Evolutionary conservation across 345 rosid genomes (phyloP), one percentile per base, ranked within the genome.

Genomic region (Trapa incisa): DNA sequence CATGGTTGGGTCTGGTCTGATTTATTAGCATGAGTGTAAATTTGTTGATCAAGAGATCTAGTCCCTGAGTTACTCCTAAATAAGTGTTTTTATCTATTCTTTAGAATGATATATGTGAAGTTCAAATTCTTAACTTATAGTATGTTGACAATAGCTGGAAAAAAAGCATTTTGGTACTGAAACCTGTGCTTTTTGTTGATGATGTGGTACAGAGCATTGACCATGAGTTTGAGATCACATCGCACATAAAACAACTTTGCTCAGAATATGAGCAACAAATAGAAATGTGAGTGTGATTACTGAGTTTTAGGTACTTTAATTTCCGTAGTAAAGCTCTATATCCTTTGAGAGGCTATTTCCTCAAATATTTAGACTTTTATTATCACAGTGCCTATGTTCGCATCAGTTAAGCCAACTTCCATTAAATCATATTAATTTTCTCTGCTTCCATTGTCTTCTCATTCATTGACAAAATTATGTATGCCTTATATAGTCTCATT

Each of bases 261-360:
- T 71, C 88, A 37, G 84, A 80, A 66, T 87, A 89, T 67, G 97
- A 91, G 71, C 80, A 79, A 36, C 97, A 89, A 77, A 80, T 91
- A 76, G 82, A 86, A 85, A 84, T 77, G 99, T 94, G 78, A 87
- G 92, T 72, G 3, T 32, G 0, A 33, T 35, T 58, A 32, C 63
- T 58, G 32, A 1, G 17, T 10, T 58, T 33, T 33, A 15, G 37
- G 38, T 3, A 10, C 36, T 10, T 58, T 3, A 52, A 29, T 65
- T 48, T 39, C 36, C 37, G 41, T 33, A 10, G 38, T 57, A 42
- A 45, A 71, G 47, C 60, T 58, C 1, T 37, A 32, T 3, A 32
- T 32, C 32, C 35, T 6, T n/a, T 33, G 8, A 45, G 8, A 17
- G 37, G 12, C 3, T 7, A 10, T 12, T 58, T 35, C 33, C 38